Evolutionary conservation across 2,329 filamentous ascomycete genomes (phyloP).

Genomic region (Sporothrix sp.): DNA sequence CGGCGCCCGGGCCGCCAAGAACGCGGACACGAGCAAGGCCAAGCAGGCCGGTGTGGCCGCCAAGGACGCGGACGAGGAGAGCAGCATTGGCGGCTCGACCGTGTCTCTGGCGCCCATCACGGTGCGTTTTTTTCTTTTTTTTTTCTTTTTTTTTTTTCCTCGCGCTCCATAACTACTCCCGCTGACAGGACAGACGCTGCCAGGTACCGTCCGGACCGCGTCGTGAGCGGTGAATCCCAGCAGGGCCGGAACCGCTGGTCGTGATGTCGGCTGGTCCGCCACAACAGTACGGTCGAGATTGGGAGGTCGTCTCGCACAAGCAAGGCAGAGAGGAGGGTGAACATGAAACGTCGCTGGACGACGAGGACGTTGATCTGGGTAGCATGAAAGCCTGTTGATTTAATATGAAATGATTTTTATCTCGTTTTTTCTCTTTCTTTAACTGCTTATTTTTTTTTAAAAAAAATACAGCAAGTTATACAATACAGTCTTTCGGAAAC

Average conservation of each 20-base stretch:
- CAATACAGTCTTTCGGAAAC: background rate
- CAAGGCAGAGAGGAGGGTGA: too few relatives aligned
- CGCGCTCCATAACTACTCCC: background rate
- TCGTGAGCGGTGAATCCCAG: too few relatives aligned
- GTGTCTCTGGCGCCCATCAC: background rate
- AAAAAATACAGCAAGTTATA: background rate
- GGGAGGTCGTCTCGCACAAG: too few relatives aligned
- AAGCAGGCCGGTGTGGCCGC: background rate
- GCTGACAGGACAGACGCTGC: background rate
- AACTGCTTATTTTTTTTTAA: too few relatives aligned
- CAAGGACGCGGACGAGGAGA: constrained; percentile 3
- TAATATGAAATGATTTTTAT: too few relatives aligned
- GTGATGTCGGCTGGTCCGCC: background rate
- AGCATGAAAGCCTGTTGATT: too few relatives aligned
- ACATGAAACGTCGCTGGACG: too few relatives aligned
- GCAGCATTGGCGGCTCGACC: background rate
- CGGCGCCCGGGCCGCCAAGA: background rate
- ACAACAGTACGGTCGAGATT: too few relatives aligned
- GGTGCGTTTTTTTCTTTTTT: background rate
- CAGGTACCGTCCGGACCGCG: background rate
- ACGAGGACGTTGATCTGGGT: background rate
- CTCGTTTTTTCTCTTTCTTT: too few relatives aligned
- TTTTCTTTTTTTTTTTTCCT: background rate
- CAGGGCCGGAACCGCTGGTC: too few relatives aligned
- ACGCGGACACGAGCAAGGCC: background rate